Conservation (phyloP, 2,329 filamentous ascomycete genomes). For the Verticillium isaacii region DNA sequence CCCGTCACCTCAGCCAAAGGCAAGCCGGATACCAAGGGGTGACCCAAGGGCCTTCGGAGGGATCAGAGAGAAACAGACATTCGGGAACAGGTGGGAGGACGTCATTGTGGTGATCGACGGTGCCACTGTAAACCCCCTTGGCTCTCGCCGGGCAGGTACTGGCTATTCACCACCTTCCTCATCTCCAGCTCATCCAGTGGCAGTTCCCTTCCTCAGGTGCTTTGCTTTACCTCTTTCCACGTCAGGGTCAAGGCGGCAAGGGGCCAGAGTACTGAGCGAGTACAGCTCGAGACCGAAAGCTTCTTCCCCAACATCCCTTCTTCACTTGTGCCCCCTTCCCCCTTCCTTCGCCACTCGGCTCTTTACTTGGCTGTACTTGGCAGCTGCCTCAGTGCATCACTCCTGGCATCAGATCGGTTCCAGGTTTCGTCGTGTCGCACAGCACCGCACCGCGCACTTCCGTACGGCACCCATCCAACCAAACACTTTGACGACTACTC, state of each 20-base stretch:
- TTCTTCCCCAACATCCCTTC: background rate
- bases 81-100: background rate
- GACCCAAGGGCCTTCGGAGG: background rate
- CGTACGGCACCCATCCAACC: background rate
- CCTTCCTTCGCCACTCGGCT: background rate
- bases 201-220: background rate
- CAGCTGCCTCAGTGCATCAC: background rate
- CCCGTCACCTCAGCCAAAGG: background rate
- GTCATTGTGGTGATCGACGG: background rate
- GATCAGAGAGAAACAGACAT: background rate
- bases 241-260: too few relatives aligned
- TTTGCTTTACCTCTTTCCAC: background rate
- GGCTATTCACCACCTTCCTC: background rate
- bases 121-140: background rate
- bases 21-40: too few relatives aligned
- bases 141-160: background rate
- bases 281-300: background rate
- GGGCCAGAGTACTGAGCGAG: too few relatives aligned
- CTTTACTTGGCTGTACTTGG: background rate
- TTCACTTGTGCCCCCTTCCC: background rate
- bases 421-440: background rate
- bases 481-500: background rate
- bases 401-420: background rate
- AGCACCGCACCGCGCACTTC: background rate
- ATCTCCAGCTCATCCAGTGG: background rate